Percentiles rank a stretch among this genome's conserved stretches.
These are phyloP conservation scores for Gillenia trifoliata DNA, from an alignment of 306 rosid species.

Conservation along the genomic window DNA sequence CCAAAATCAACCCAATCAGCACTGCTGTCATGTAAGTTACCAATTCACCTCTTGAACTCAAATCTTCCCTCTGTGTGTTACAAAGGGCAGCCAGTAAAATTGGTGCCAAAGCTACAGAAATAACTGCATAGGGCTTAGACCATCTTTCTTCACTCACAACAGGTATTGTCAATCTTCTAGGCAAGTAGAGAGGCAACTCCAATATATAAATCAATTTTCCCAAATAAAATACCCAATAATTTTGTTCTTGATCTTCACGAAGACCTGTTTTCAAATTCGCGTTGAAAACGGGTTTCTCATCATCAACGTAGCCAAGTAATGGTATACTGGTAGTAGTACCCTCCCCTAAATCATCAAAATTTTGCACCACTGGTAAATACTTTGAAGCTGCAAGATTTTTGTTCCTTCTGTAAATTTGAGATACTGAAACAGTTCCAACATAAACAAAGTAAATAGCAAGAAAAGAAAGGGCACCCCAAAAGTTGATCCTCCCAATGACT, in stretches of 20 bases:
- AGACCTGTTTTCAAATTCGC: background rate
- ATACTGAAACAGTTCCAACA: constrained; percentile 52
- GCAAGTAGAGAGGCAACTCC: constrained; percentile 67
- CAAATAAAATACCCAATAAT: background rate
- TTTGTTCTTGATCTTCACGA: constrained; percentile 8
- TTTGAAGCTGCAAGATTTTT: background rate
- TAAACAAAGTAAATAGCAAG: constrained; percentile 55
- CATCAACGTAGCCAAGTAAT: constrained; percentile 37
- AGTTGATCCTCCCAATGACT: constrained; percentile 37
- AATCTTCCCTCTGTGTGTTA: constrained; percentile 31
- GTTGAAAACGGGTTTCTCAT: constrained; percentile 8
- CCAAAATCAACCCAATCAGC: constrained; percentile 47
- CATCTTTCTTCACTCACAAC: constrained; percentile 61
- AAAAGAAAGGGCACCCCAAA: constrained; percentile 52
- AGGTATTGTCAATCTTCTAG: constrained; percentile 77
- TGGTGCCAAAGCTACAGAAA: constrained; percentile 69
- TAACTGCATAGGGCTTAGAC: constrained; percentile 66
- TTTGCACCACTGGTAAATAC: background rate
- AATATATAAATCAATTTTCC: constrained; percentile 21
- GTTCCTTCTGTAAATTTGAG: constrained; percentile 33
- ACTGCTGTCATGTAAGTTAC: constrained; percentile 31
- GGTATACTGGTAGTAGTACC: constrained; percentile 19
- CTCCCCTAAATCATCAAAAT: constrained; percentile 6
- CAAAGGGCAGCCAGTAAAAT: constrained; percentile 43
- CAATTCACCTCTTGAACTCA: constrained; percentile 15